Evolutionary conservation across 2,329 filamentous ascomycete genomes (phyloP).

Genomic region (Grosmannia clavigera): DNA sequence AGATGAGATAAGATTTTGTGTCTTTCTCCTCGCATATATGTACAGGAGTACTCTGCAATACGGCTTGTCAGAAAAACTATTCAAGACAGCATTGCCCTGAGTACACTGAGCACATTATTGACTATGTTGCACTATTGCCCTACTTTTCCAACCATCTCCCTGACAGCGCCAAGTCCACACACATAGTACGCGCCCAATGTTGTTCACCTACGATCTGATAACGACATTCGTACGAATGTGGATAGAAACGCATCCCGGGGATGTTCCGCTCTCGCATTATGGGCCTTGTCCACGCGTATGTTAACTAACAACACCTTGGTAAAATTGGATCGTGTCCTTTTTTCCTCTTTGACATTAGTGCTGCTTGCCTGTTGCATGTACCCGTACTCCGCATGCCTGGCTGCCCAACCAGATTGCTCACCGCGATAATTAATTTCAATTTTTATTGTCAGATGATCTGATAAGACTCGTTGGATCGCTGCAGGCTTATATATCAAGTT

Average conservation of each 20-base stretch:
- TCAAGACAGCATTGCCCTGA: not conserved
- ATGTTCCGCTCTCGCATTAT: not conserved
- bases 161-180: not conserved
- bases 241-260: not conserved
- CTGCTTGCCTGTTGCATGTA: not conserved
- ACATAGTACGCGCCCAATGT: not conserved
- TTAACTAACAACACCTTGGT: not conserved
- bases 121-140: not conserved
- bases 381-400: not conserved
- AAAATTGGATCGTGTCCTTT: not conserved
- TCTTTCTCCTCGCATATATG: not conserved
- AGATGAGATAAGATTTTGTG: slow-evolving; percentile 5
- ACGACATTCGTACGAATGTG: not conserved
- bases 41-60: not conserved
- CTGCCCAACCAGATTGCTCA: not conserved
- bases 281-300: not conserved
- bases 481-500: not conserved
- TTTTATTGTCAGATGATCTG: slow-evolving; percentile 6
- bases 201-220: not conserved
- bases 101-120: no score
- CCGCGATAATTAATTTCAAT: not conserved
- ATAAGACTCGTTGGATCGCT: not conserved
- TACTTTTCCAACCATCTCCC: not conserved
- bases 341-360: not conserved
- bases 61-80: not conserved